phyloP scores from a whole-genome alignment of 805 yeast genomes.

The Millerozyma miso region DNA sequence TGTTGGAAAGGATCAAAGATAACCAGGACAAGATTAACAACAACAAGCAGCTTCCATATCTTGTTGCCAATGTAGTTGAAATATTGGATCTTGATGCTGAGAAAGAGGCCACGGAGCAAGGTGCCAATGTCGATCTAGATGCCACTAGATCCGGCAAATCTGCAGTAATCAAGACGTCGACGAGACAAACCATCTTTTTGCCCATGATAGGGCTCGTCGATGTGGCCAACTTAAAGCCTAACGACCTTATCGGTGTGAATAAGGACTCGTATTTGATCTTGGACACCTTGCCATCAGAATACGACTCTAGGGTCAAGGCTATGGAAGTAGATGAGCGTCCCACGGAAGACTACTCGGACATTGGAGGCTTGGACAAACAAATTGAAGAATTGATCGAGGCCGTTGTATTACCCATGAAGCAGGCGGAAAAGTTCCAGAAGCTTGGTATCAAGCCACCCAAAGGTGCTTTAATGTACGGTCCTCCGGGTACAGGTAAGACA shows the following conservation, averaged over 20 bases:
- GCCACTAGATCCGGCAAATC: slow-evolving; percentile 90
- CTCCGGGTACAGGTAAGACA: slow-evolving; percentile 48
- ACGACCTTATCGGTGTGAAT: slow-evolving; percentile 95
- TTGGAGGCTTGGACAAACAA: slow-evolving; percentile 97
- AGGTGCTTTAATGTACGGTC: slow-evolving; percentile 46
- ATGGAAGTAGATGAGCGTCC: slow-evolving; percentile 99
- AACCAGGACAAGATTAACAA: slow-evolving; percentile 94
- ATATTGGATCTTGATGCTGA: slow-evolving; percentile 83
- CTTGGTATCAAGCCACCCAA: slow-evolving; percentile 77
- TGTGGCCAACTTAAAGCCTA: slow-evolving; percentile 89
- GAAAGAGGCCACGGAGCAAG: slow-evolving; percentile 79
- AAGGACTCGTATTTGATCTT: slow-evolving; percentile 91
- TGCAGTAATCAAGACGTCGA: slow-evolving; percentile 97
- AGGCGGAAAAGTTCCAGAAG: slow-evolving; percentile 90
- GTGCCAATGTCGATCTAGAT: slow-evolving; percentile 92
- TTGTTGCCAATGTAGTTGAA: slow-evolving; percentile 96
- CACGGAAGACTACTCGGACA: slow-evolving; percentile 92
- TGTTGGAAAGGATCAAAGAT: slow-evolving; percentile 91
- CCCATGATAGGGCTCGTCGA: slow-evolving; percentile 96
- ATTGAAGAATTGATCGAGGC: slow-evolving; percentile 98
- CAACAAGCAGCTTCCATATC: slow-evolving; percentile 90
- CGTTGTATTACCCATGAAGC: slow-evolving; percentile 96
- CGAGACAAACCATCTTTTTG: slow-evolving; percentile 93
- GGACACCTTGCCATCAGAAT: slow-evolving; percentile 95
- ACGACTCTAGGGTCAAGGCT: slow-evolving; percentile 96